Base-by-base conservation (phyloP, 2,329 filamentous ascomycete species). In the Beauveria brongniartii region DNA sequence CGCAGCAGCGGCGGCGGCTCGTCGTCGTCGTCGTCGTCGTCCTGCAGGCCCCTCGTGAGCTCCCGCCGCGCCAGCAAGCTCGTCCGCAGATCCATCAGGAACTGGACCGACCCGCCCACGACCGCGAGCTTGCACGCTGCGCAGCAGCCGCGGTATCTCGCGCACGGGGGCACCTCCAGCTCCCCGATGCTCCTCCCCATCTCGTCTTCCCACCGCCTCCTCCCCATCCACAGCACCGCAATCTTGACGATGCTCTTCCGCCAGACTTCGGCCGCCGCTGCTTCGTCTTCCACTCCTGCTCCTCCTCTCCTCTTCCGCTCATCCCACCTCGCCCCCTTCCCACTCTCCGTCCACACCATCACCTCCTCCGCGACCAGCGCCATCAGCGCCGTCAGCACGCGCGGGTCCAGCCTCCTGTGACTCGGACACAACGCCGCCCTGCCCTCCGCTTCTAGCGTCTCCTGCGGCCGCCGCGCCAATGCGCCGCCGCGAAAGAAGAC, bases 121-220 rank as follows among this genome's bases (percentile, higher is more conserved):
- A 73, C 72, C 1, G 79, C 74, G 14, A 85, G 68, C 30, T 82
- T 77, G 63, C 82, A 85, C 1, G 80, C 82, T 65, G 82, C 78
- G 63, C 82, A 85, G 1, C 61, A 85, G 1, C 61, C n/a, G 16
- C 72, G 4, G 78, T 69, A 12, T 73, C 66, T n/a, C 73, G 69
- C 1, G n/a, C 37, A 44, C 37, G n/a, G 71, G 69, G 63, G 74
- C 5, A 55, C 20, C 16, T n/a, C 34, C 4, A 60, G 44, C 12
- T 28, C 8, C 34, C 34, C 34, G 34, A 37, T 37, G 34, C 34
- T 37, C 1, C 51, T 10, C 14, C 26, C 14, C 43, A 56, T 59
- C 24, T 71, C 63, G 14, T 66, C 47, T 20, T 65, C 63, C 62
- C 79, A 80, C 3, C 73, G 64, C 0, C 67, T 56, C 1, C 69